Base-by-base conservation (phyloP, 768 basidiomycete genomes). In the Mycena sanguinolenta region DNA sequence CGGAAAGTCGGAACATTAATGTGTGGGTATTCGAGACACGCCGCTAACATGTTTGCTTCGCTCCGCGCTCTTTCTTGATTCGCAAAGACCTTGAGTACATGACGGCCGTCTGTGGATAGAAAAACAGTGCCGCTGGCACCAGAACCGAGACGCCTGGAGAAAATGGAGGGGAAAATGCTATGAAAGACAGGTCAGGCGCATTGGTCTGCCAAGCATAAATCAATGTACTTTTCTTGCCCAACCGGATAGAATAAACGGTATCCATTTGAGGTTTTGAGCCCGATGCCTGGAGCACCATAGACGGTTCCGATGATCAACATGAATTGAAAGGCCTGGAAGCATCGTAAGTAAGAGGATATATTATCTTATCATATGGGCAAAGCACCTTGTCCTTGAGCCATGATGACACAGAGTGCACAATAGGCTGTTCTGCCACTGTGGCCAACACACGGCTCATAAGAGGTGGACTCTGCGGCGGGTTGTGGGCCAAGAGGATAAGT, bases 51-150 rank as follows among this genome's bases (percentile, higher is more conserved):
- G 13, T 39, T 6, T 30, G 39, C 42, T 46, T 59, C 58, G 39
- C 46, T 25, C 42, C 30, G 27, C 30, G 58, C 42, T 21, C 17
- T 44, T 19, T 46, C 25, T 19, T 10, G 4, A 12, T 59, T 42
- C 27, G 28, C 32, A 28, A 59, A 59, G 17, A 59, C 27, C 17
- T 58, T 58, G 12, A 42, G n/a, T 10, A 58, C 58, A 39, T 39
- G 38, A n/a, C 25, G 36, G 10, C 39, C 58, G 34, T 58, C 25
- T 3, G 38, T 39, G 25, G 58, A 58, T 25, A 23, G 58, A 16
- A 39, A 58, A 42, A 58, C 58, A 25, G 58, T 58, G 6, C 58
- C 58, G 28, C 58, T 42, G 25, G 58, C n/a, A 25, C 58, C 42
- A 17, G 36, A 58, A 39, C 58, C 58, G 7, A 58, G 1, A 5